Evolutionary conservation across 1,284 basidiomycete species (phyloP).

Genomic region (Puccinia novopanici): DNA sequence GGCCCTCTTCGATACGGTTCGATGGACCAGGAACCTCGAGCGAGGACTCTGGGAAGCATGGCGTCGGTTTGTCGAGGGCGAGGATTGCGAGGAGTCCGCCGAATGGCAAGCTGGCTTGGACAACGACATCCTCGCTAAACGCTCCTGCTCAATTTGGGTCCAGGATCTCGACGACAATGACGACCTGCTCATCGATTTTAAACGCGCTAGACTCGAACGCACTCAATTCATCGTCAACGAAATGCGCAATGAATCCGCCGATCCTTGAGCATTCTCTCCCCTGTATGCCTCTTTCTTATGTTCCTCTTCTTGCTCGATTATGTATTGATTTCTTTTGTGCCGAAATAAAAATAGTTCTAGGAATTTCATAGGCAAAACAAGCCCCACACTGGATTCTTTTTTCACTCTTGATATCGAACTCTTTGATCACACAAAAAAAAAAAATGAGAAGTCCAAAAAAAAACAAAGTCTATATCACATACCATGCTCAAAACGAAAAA

Average conservation of each 20-base stretch:
- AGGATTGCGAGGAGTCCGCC: slow-evolving; percentile 62
- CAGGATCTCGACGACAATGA: slow-evolving; percentile 17
- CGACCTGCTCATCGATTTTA: background rate
- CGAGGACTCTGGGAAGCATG: slow-evolving; percentile 65
- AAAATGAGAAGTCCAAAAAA: background rate
- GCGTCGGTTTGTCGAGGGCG: slow-evolving; percentile 66
- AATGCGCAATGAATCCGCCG: background rate
- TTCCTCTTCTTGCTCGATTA: background rate
- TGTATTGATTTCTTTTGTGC: background rate
- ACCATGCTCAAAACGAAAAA: background rate
- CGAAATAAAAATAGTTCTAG: background rate
- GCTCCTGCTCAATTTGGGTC: slow-evolving; percentile 45
- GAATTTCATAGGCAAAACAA: background rate
- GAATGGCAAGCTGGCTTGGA: slow-evolving; percentile 58
- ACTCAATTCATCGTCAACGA: slow-evolving; percentile 4
- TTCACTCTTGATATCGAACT: background rate
- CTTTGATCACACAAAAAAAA: background rate
- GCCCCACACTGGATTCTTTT: background rate
- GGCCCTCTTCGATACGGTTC: slow-evolving; percentile 66
- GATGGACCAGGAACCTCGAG: slow-evolving; percentile 67
- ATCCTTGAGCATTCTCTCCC: slow-evolving; percentile 9
- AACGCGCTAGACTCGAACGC: slow-evolving; percentile 7
- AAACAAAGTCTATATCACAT: background rate
- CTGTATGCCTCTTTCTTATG: no score
- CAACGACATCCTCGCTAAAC: background rate